These are phyloP conservation scores for Citrus sp. DNA, from an alignment of 345 rosid species.

Conservation along the genomic window DNA sequence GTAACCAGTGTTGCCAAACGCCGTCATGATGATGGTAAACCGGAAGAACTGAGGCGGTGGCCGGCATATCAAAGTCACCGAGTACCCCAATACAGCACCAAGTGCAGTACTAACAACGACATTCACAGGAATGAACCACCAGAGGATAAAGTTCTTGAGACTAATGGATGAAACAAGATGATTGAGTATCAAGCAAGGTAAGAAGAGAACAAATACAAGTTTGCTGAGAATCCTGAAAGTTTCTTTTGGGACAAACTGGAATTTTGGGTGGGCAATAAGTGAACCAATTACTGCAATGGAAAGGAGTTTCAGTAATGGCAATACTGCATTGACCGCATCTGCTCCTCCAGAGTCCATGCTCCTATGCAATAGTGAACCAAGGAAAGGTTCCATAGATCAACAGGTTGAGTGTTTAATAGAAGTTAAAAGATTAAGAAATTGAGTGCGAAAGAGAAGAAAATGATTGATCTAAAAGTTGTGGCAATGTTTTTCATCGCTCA, in stretches of 20 bases:
- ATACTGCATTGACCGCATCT: constrained; percentile 17
- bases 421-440: not conserved
- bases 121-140: constrained; percentile 52
- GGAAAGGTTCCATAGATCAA: not conserved
- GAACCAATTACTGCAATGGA: constrained; percentile 29
- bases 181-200: constrained; percentile 45
- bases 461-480: not conserved
- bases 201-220: constrained; percentile 31
- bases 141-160: constrained; percentile 12
- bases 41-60: constrained; percentile 37
- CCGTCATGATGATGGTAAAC: constrained; percentile 38
- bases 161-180: constrained; percentile 25
- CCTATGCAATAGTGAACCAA: not conserved
- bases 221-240: constrained; percentile 35
- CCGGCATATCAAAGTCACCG: constrained; percentile 31
- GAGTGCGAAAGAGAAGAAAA: not conserved
- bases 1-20: constrained; percentile 45
- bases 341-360: constrained; percentile 12
- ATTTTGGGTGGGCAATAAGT: constrained; percentile 29
- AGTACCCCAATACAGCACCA: constrained; percentile 32
- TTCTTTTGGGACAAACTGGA: constrained; percentile 32
- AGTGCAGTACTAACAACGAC: constrained; percentile 27
- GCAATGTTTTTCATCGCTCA: not conserved
- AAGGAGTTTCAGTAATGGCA: constrained; percentile 40
- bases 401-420: not conserved